These are phyloP conservation scores for Bjerkandera adusta DNA, from an alignment of 1,284 basidiomycete genomes.

Conservation along the genomic window DNA sequence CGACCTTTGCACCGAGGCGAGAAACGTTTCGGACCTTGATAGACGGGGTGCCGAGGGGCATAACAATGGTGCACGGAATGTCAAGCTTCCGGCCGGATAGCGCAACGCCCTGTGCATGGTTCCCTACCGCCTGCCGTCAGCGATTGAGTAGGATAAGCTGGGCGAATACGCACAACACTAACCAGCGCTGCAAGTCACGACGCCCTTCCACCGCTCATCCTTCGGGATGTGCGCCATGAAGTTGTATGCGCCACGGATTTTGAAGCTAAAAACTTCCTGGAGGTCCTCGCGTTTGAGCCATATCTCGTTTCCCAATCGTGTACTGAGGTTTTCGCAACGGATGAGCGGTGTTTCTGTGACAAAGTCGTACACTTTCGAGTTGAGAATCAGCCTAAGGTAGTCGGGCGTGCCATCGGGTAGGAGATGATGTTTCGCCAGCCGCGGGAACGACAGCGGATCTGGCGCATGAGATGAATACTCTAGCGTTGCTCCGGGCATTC, in stretches of 20 bases:
- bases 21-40: slow-evolving; percentile 97
- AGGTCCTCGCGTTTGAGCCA: slow-evolving; percentile 95
- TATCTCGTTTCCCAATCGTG: slow-evolving; percentile 88
- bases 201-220: slow-evolving; percentile 95
- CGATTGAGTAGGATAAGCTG: slow-evolving; percentile 12
- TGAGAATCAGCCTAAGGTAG: slow-evolving; percentile 91
- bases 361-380: slow-evolving; percentile 93
- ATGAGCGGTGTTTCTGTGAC: slow-evolving; percentile 92
- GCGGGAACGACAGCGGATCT: slow-evolving; percentile 61
- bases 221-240: slow-evolving; percentile 91
- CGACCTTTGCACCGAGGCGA: slow-evolving; percentile 91
- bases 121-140: slow-evolving; percentile 55
- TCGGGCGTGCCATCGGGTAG: slow-evolving; percentile 79
- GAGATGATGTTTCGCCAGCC: slow-evolving; percentile 66
- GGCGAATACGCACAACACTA: slow-evolving; percentile 51
- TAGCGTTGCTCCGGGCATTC: no score
- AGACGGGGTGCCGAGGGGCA: slow-evolving; percentile 93
- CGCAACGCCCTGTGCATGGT: slow-evolving; percentile 98
- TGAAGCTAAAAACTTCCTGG: slow-evolving; percentile 99
- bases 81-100: slow-evolving; percentile 84
- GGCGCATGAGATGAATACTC: slow-evolving; percentile 71
- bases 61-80: slow-evolving; percentile 97
- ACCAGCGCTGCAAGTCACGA: slow-evolving; percentile 98
- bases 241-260: slow-evolving; percentile 98
- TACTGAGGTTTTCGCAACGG: slow-evolving; percentile 82